Conservation (phyloP, 192 early-diverging fungal genomes). For the Coemansia sp. region DNA sequence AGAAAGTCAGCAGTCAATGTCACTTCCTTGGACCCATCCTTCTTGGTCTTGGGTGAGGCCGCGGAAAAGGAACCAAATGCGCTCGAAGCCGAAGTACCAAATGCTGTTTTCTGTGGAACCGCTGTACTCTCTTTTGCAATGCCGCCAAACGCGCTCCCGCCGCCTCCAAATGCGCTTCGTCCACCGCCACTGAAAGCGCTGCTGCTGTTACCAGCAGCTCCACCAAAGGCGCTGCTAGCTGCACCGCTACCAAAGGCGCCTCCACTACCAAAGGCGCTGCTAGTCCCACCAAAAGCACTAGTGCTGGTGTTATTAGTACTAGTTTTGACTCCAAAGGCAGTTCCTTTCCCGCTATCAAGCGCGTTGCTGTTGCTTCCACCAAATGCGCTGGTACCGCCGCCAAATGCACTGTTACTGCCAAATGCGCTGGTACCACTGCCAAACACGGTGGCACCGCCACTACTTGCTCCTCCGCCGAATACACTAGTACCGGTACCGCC, state of each 20-base stretch:
- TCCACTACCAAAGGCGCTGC: neutral
- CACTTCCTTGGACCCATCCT: neutral
- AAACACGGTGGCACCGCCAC: neutral
- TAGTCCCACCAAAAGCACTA: neutral
- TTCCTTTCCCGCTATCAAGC: no score
- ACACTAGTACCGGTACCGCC: neutral
- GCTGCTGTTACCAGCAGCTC: neutral
- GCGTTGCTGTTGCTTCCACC: neutral
- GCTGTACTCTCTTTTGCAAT: neutral
- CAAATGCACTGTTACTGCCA: neutral
- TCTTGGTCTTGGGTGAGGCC: neutral
- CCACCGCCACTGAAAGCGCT: neutral
- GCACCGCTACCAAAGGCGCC: neutral
- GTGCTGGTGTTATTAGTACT: no score
- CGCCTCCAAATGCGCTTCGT: neutral
- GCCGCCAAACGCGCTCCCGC: neutral
- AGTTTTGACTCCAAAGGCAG: neutral
- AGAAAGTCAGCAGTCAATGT: constrained; percentile 46
- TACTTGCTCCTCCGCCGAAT: neutral
- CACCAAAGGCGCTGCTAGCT: no score
- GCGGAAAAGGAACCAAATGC: neutral
- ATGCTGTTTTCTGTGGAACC: neutral
- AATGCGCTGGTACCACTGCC: neutral
- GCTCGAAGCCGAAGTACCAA: neutral
- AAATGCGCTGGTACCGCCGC: neutral